These are phyloP conservation scores for Pyrrhoderma lamaoense DNA, from an alignment of 1,284 basidiomycete species.

Conservation along the genomic window DNA sequence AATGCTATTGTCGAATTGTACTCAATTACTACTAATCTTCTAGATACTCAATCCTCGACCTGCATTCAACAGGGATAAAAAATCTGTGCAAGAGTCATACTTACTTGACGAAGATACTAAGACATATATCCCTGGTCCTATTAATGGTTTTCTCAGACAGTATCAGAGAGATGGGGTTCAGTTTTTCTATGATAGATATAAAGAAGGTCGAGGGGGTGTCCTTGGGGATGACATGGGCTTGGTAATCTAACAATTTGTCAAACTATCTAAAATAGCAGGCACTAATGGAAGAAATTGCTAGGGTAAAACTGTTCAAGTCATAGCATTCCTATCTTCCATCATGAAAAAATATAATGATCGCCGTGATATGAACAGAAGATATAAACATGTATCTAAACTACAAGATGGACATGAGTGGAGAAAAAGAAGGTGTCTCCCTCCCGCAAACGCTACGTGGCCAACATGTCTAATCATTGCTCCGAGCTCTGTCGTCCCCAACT, in stretches of 20 bases:
- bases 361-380: slow-evolving; percentile 56
- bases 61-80: slow-evolving; percentile 40
- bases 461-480: slow-evolving; percentile 80
- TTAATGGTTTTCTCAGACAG: slow-evolving; percentile 75
- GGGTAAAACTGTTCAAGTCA: slow-evolving; percentile 87
- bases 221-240: slow-evolving; percentile 90
- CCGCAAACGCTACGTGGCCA: slow-evolving; percentile 64
- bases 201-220: slow-evolving; percentile 57
- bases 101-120: slow-evolving; percentile 39
- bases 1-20: not conserved
- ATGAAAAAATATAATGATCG: slow-evolving; percentile 68
- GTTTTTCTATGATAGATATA: slow-evolving; percentile 68
- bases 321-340: slow-evolving; percentile 78
- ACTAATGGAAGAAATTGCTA: not conserved
- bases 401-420: slow-evolving; percentile 57
- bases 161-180: slow-evolving; percentile 79
- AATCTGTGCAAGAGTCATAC: slow-evolving; percentile 38
- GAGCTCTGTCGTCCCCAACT: slow-evolving; percentile 70
- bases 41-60: slow-evolving; percentile 43
- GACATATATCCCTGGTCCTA: slow-evolving; percentile 57
- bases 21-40: not conserved
- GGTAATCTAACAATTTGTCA: slow-evolving; percentile 37
- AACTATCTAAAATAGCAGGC: not conserved
- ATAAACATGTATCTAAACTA: slow-evolving; percentile 50
- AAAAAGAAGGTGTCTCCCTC: slow-evolving; percentile 45